Base-by-base conservation (phyloP, 2,329 filamentous ascomycete species). In the Pseudogymnoascus sp. region DNA sequence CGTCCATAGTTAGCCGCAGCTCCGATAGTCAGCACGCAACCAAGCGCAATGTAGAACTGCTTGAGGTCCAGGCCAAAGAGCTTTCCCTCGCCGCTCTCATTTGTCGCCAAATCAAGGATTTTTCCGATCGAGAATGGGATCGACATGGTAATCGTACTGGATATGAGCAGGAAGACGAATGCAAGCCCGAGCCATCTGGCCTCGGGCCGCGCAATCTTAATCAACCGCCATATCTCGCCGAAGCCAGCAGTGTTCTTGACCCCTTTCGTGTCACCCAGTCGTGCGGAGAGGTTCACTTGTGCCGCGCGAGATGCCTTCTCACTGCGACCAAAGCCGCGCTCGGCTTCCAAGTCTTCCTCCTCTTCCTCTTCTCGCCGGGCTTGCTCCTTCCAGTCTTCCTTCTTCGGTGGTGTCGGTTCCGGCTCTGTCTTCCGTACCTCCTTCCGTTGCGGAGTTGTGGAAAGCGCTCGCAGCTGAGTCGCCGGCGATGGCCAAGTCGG, bases 71-170 rank as follows among this genome's bases (percentile, higher is more conserved):
- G 77, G 18, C 95, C 95, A 73, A 97, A 95, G 11, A 97, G 80
- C 63, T 85, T 84, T 37, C 82, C 81, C 61, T 89, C 86, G 18
- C 81, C 79, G 7, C 84, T 79, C 42, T 84, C 82, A 71, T 92
- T 89, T 8, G 92, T 96, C 7, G 93, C 91, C 62, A 95, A 85
- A 76, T 99, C 95, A 74, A 99, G 80, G 66, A 99, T 96, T 73
- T 93, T 93, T 63, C 95, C 95, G 68, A 99, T 96, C 0, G 93
- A 96, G 73, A 97, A 96, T 1, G 95, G 95, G 65, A 99, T 90
- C 1, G 91, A 93, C 89, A 99, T 96, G 64, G 93, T 96, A 69
- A 99, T 92, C 61, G 87, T 84, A 3, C 93, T 97, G 14, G 93
- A 97, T 66, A 97, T 82, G 64, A 99, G 81, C 60, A 99, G 81